These are phyloP conservation scores for Stemphylium beticola DNA, from an alignment of 2,329 filamentous ascomycete species.

Conservation along the genomic window DNA sequence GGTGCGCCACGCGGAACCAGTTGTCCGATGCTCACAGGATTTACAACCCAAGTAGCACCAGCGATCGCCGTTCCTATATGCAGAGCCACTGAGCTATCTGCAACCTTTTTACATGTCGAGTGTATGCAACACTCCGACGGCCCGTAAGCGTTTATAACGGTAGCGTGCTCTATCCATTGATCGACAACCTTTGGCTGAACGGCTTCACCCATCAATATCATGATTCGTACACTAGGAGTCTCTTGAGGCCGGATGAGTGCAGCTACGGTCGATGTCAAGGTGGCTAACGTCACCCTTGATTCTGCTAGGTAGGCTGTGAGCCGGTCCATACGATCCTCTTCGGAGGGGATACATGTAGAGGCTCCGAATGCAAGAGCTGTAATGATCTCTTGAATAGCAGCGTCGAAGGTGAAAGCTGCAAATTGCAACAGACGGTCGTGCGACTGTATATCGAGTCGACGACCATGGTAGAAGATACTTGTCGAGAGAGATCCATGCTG, in stretches of 20 bases:
- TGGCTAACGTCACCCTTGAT: no score
- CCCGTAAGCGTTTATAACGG: slow-evolving; percentile 3
- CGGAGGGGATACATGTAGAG: no score
- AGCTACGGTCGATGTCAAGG: slow-evolving; percentile 65
- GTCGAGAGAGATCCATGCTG: no score
- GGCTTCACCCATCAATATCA: slow-evolving; percentile 51
- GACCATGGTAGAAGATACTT: no score
- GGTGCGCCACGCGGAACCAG: slow-evolving; percentile 19
- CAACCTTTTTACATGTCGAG: not conserved
- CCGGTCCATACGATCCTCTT: no score
- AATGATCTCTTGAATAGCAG: no score
- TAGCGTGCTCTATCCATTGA: not conserved
- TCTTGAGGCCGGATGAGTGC: slow-evolving; percentile 49
- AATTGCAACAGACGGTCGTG: no score
- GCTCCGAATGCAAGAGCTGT: no score
- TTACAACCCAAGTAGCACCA: slow-evolving; percentile 53
- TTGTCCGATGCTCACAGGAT: slow-evolving; percentile 8
- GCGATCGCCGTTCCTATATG: slow-evolving; percentile 55
- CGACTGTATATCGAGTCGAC: no score
- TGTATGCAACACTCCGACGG: slow-evolving; percentile 5
- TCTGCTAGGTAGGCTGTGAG: no score
- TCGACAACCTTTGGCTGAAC: not conserved
- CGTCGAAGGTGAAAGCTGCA: no score
- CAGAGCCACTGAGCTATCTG: not conserved
- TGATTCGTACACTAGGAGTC: slow-evolving; percentile 49